phyloP scores from a whole-genome alignment of 768 basidiomycete genomes.

The Calocybe indica region DNA sequence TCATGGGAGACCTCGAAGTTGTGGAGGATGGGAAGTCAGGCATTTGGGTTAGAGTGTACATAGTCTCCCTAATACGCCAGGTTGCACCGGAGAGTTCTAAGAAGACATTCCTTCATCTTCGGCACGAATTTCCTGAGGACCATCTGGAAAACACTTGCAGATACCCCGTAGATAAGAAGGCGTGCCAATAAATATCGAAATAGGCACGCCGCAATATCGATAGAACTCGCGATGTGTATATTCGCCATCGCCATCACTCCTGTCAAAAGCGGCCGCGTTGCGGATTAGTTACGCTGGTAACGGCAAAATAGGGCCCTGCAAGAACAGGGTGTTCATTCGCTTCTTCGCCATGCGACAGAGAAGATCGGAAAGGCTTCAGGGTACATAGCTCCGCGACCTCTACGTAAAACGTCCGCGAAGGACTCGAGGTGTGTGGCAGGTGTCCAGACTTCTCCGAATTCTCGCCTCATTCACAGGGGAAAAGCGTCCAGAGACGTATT shows the following conservation, averaged over 20 bases:
- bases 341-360: conserved; percentile 21
- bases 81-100: no score
- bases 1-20: no score
- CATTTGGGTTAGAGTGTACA: no score
- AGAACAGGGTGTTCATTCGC: conserved; percentile 3
- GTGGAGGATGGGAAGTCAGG: no score
- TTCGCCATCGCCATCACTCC: no score
- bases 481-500: conserved; percentile 34
- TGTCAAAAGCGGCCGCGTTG: no score
- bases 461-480: conserved; percentile 33
- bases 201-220: background rate
- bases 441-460: conserved; percentile 38
- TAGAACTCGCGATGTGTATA: no score
- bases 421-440: conserved; percentile 36
- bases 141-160: background rate
- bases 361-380: conserved; percentile 28
- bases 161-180: conserved; percentile 10
- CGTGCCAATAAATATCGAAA: background rate
- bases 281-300: conserved; percentile 7
- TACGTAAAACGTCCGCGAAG: conserved; percentile 40
- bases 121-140: background rate
- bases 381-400: conserved; percentile 34
- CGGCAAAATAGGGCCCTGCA: no score
- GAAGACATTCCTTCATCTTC: background rate
- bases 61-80: no score